Evolutionary conservation across 116 monocot genomes (phyloP), one percentile per base, ranked within the genome.

Genomic region (Posidonia oceanica): DNA sequence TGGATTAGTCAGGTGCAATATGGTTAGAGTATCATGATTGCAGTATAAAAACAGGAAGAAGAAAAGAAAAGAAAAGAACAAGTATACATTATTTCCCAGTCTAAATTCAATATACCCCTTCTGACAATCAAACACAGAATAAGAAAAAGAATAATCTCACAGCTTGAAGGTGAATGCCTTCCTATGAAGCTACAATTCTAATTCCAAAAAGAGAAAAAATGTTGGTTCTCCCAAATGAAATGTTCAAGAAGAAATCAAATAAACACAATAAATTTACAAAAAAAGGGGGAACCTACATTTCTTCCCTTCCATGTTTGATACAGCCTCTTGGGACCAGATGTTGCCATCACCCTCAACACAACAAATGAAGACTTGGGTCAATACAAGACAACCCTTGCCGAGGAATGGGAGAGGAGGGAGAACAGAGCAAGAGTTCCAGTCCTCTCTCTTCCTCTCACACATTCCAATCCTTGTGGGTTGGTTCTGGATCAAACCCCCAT

Each of bases 241-340:
- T 29, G 29, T 29, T 29, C 29, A 29, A 29, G 29, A 41, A 67
- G 4, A 69, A 54, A 55, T 2, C 1, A 21, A 59, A 36, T 8
- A 52, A 66, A 12, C 57, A 72, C 38, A 71, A 38, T 15, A 54
- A 15, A 52, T 21, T 21, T 5, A 12, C 53, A 76, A 39, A 58
- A 39, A 20, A 38, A 18, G 61, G 3, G 23, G 52, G 20, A 51
- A 4, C 80, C 75, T 73, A 93, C 93, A 79, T 93, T 93, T 80
- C 80, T 84, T 77, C 93, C 88, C 65, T 82, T 82, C 93, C 93
- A 93, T 40, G 77, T 77, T 79, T 81, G 78, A 77, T 93, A 88
- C 2, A 84, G 68, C 78, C 88, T 86, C 78, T 52, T 86, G 57
- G 69, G 76, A 54, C 69, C 64, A 4, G 78, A 68, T 1, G 44